Evolutionary conservation across 2,329 filamentous ascomycete genomes (phyloP), one percentile per base, ranked within the genome.

Genomic region (Trichophyton simii): DNA sequence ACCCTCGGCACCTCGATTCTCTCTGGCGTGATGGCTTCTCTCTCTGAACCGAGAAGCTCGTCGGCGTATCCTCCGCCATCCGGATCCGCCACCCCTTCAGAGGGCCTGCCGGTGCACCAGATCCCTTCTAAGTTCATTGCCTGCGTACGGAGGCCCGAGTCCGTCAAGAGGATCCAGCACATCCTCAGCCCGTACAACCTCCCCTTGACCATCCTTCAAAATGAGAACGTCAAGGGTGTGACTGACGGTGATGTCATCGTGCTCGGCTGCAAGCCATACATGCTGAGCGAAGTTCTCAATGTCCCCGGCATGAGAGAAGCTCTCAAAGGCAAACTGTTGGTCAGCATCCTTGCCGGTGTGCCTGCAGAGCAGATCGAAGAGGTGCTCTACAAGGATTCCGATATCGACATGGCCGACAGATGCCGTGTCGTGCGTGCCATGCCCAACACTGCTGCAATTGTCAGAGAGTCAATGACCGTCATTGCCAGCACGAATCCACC

Each of bases 1-100:
- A 91, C 86, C 60, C 88, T 95, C 84, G 90, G 90, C 63, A 88
- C 89, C 63, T 89, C 89, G 62, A 91, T 95, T 67, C 82, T 95
- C 62, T 85, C 83, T 60, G 90, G 89, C 65, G 87, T 96, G 70
- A 82, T 95, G 67, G 79, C 83, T 63, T 88, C 87, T 9, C 80
- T 94, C 52, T 77, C 78, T 44, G 80, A 78, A 66, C 76, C 80
- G 71, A 78, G 78, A 75, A 75, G 65, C 58, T 60, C 63, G 44
- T 61, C 64, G 2, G 69, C 64, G 62, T 64, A 69, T 65, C 59
- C 68, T 20, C 65, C 71, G n/a, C 22, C 80, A 74, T 66, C 76
- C 46, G 68, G 72, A 60, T 68, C 75, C 60, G 69, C 73, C 61
- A 72, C 75, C 57, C 66, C 71, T 63, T 68, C 63, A 18, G 69